Base-by-base conservation (phyloP, 495 filamentous ascomycete genomes). In the Margaritispora aquatica region DNA sequence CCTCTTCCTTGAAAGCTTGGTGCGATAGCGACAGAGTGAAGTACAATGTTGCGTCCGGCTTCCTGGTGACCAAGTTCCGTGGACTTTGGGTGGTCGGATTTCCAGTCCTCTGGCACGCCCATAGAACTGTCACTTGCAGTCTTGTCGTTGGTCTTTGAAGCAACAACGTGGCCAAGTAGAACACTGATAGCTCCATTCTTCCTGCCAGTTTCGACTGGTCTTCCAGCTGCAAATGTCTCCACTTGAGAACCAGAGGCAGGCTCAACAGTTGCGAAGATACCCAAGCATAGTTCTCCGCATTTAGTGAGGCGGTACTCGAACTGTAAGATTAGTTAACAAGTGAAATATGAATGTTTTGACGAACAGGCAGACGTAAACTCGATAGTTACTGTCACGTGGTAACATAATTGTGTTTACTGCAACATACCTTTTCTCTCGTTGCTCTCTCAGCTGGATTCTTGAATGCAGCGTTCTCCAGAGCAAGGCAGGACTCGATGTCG, bases 1-100 rank as follows among this genome's bases (percentile, higher is more conserved):
- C 87, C 86, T 55, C 83, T 81, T 34, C 83, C 74, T 59, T 96
- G 92, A 44, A 90, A 84, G 59, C 84, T 78, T 0, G 88, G 89
- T 31, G 87, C 74, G 22, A 96, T 87, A 17, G 88, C 88, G 0
- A 97, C 75, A 0, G 89, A 93, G 68, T 96, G 92, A 34, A 96
- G 69, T 20, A 82, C 88, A 54, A 97, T 74, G 1, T 90, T 94
- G 34, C 82, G 65, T 29, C 91, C 92, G 1, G 69, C 68, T 57
- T 92, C 87, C 53, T 88, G 80, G 68, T 96, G 89, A 13, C 80
- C 79, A 20, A 77, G 58, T 10, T 65, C 50, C 1, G 72, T 60
- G 0, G 66, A 62, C 51, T 63, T 64, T 41, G 66, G 66, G 58
- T 62, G 62, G 2, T 48, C 59, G 7, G 70, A 70, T 52, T 77